These are phyloP conservation scores for Lipomyces mesembrius DNA, from an alignment of 805 yeast genomes.

Conservation along the genomic window DNA sequence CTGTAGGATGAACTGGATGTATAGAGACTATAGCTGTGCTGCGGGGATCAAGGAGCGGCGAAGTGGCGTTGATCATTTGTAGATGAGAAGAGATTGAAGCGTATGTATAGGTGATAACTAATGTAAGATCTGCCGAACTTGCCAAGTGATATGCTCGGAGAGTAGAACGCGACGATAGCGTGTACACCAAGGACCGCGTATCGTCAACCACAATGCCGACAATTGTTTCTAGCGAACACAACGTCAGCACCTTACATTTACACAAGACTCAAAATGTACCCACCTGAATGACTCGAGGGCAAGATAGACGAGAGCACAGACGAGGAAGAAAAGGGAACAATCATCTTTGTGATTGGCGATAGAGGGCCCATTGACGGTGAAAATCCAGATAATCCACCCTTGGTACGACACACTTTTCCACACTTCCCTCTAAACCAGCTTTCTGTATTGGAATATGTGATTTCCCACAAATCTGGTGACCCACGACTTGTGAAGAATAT, in stretches of 20 bases:
- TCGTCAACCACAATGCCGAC: conserved; percentile 73
- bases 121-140: conserved; percentile 47
- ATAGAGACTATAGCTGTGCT: conserved; percentile 56
- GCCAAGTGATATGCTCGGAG: conserved; percentile 75
- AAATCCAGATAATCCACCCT: conserved; percentile 59
- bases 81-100: conserved; percentile 41
- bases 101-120: conserved; percentile 43
- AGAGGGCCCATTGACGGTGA: conserved; percentile 48
- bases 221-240: conserved; percentile 54
- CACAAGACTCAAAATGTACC: conserved; percentile 44
- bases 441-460: conserved; percentile 79
- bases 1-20: conserved; percentile 62
- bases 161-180: conserved; percentile 80
- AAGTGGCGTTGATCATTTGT: conserved; percentile 41
- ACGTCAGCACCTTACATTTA: conserved; percentile 41
- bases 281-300: conserved; percentile 35
- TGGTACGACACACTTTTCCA: conserved; percentile 80
- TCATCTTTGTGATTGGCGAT: conserved; percentile 33
- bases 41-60: conserved; percentile 41
- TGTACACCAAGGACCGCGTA: conserved; percentile 74
- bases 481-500: conserved; percentile 84
- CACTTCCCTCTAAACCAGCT: conserved; percentile 87
- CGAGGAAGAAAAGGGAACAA: conserved; percentile 16
- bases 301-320: conserved; percentile 18
- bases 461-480: conserved; percentile 81